These are phyloP conservation scores for Pseudonitzschia delicatissima DNA, from an alignment of 108 stramenopile genomes.

Conservation along the genomic window DNA sequence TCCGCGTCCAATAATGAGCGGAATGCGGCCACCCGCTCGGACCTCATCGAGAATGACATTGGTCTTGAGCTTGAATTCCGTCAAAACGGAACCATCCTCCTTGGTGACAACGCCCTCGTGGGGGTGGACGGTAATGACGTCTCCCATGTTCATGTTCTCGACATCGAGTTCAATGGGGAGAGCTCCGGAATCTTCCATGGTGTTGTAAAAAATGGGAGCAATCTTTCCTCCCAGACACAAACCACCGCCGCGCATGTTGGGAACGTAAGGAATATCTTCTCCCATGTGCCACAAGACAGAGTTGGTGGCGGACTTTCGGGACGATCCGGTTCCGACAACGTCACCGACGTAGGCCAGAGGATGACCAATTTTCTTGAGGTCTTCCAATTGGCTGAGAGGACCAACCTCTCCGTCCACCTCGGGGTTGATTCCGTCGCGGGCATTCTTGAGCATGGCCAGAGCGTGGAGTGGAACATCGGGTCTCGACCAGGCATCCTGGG, in stretches of 20 bases:
- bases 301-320: slow-evolving; percentile 94
- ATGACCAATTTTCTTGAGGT: slow-evolving; percentile 79
- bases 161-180: slow-evolving; percentile 94
- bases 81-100: slow-evolving; percentile 81
- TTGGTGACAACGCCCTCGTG: slow-evolving; percentile 79
- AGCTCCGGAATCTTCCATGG: slow-evolving; percentile 97
- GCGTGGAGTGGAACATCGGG: slow-evolving; percentile 96
- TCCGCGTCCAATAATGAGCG: slow-evolving; percentile 92
- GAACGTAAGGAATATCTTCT: slow-evolving; percentile 91
- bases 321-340: slow-evolving; percentile 95
- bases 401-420: slow-evolving; percentile 82
- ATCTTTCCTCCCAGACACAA: slow-evolving; percentile 94
- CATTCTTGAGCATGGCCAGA: slow-evolving; percentile 94
- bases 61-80: slow-evolving; percentile 87
- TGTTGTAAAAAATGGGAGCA: slow-evolving; percentile 97
- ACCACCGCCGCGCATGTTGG: slow-evolving; percentile 88
- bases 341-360: slow-evolving; percentile 95
- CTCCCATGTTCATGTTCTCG: slow-evolving; percentile 82
- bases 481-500: slow-evolving; percentile 94
- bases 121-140: slow-evolving; percentile 92
- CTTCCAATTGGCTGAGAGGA: slow-evolving; percentile 73
- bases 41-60: slow-evolving; percentile 93
- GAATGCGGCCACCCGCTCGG: slow-evolving; percentile 93
- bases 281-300: slow-evolving; percentile 95
- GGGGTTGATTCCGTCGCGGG: slow-evolving; percentile 87